These are phyloP conservation scores for Wickerhamiella kurtzmanii DNA, from an alignment of 805 yeast genomes.

Conservation along the genomic window DNA sequence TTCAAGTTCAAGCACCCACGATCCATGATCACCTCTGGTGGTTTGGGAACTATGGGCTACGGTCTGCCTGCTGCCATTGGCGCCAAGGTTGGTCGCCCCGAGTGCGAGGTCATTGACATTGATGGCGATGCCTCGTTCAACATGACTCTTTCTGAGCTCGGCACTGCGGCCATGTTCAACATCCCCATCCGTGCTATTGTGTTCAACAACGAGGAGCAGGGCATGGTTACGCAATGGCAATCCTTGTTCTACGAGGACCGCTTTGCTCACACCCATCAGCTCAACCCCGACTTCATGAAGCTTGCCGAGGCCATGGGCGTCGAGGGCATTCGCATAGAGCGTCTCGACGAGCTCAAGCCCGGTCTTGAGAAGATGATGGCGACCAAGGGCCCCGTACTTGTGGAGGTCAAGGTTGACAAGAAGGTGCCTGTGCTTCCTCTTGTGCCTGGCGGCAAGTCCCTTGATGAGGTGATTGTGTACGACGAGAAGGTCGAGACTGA, in stretches of 20 bases:
- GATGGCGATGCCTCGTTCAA: slow-evolving; percentile 99
- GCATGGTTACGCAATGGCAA: slow-evolving; percentile 99
- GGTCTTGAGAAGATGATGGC: slow-evolving; percentile 58
- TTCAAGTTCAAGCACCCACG: slow-evolving; percentile 90
- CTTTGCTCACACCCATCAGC: slow-evolving; percentile 95
- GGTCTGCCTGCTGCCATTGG: slow-evolving; percentile 98
- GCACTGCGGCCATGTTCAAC: slow-evolving; percentile 86
- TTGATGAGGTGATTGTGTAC: slow-evolving; percentile 81
- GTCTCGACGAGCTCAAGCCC: slow-evolving; percentile 49
- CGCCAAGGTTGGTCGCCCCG: slow-evolving; percentile 93
- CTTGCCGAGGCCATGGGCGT: slow-evolving; percentile 91
- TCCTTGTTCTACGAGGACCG: slow-evolving; percentile 92
- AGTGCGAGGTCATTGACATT: slow-evolving; percentile 86
- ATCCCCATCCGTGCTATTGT: slow-evolving; percentile 84
- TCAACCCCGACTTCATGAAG: slow-evolving; percentile 85
- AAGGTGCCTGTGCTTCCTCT: slow-evolving; percentile 95
- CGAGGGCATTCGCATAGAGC: slow-evolving; percentile 60
- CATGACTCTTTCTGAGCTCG: slow-evolving; percentile 89
- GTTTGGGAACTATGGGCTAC: slow-evolving; percentile 97
- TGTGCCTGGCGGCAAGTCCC: slow-evolving; percentile 93
- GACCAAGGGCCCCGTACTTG: slow-evolving; percentile 67
- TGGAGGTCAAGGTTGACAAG: slow-evolving; percentile 80
- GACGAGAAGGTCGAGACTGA: slow-evolving; percentile 70
- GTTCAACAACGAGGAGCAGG: slow-evolving; percentile 95
- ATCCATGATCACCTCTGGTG: slow-evolving; percentile 94